These are phyloP conservation scores for Pseudonectria buxi DNA, from an alignment of 2,329 filamentous ascomycete species.

Conservation along the genomic window DNA sequence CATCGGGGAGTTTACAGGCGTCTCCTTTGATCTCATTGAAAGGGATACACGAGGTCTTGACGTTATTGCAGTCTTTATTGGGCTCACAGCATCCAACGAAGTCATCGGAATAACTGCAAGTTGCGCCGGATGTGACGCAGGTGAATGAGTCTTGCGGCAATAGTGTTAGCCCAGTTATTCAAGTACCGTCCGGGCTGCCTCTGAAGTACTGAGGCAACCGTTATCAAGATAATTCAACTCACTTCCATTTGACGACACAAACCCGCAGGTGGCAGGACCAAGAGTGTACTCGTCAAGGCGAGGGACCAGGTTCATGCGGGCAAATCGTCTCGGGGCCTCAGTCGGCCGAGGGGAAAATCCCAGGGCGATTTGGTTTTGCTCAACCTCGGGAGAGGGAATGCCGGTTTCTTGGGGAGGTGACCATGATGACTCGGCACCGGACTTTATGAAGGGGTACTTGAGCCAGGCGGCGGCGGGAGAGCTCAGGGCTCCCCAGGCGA, in stretches of 20 bases:
- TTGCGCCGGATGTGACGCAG: conserved; percentile 19
- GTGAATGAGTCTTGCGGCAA: conserved; percentile 20
- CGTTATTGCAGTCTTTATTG: conserved; percentile 19
- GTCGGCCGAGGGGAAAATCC: conserved; percentile 28
- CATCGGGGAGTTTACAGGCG: conserved; percentile 19
- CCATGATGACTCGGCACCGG: conserved; percentile 22
- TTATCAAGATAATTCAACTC: conserved; percentile 9
- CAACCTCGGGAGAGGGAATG: conserved; percentile 4
- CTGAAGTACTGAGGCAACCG: too few relatives aligned
- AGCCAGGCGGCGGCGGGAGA: conserved; percentile 18
- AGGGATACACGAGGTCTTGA: conserved; percentile 29
- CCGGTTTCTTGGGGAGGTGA: conserved; percentile 23
- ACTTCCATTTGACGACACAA: conserved; percentile 21
- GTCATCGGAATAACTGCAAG: conserved; percentile 20
- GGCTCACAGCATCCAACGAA: conserved; percentile 28
- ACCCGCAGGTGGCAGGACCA: conserved; percentile 26
- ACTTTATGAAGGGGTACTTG: conserved; percentile 12
- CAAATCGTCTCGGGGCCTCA: conserved; percentile 21
- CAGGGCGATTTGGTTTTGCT: conserved; percentile 19
- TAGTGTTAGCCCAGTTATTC: too few relatives aligned
- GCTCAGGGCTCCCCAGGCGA: conserved; percentile 19
- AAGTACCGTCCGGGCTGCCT: too few relatives aligned
- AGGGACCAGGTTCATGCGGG: conserved; percentile 21
- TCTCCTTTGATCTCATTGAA: conserved; percentile 19
- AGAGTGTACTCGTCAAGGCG: conserved; percentile 24